Evolutionary conservation across 176 grass and related monocot genomes (phyloP), one percentile per base, ranked within the genome.

Genomic region (Avena insularis): DNA sequence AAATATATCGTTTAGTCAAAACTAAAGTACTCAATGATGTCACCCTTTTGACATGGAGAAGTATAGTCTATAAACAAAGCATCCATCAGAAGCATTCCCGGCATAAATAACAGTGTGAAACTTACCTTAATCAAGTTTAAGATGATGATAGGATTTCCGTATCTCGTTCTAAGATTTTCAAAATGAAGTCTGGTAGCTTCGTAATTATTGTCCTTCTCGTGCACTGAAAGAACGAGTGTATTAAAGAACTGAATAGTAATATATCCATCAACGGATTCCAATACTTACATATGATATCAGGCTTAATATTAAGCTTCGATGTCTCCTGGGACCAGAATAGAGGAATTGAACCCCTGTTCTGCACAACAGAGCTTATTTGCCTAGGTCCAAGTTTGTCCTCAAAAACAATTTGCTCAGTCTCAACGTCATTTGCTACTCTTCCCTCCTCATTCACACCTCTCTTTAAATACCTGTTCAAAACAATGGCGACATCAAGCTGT

Each of bases 271-370:
- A 71, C 84, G 45, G 49, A 65, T 83, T 72, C 5, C 38, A 66
- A 51, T 87, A 80, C 92, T 94, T 94, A 99, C 97, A 88, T 74
- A 94, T 91, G 80, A 99, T 99, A 84, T 94, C 90, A 78, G 94
- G 97, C 82, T 94, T 99, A 90, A 95, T 83, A 88, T 91, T 99
- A 69, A 96, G 84, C 78, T 89, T 89, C 53, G 94, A 96, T 80
- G 97, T 99, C 88, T 99, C 97, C 69, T 99, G 97, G 48, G 97
- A 99, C 97, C 97, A 99, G 91, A 92, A 99, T 12, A 99, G 91
- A 8, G 97, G 97, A 85, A 99, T 99, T 47, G 97, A 99, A 83
- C 97, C 97, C 86, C 97, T 93, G 85, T 99, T 93, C 87, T 99
- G 97, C 82, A 99, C 94, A 80, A 99, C 88, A 45, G 97, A 99